These are phyloP conservation scores for Fusarium lyarnte DNA, from an alignment of 2,329 filamentous ascomycete genomes.

Conservation along the genomic window DNA sequence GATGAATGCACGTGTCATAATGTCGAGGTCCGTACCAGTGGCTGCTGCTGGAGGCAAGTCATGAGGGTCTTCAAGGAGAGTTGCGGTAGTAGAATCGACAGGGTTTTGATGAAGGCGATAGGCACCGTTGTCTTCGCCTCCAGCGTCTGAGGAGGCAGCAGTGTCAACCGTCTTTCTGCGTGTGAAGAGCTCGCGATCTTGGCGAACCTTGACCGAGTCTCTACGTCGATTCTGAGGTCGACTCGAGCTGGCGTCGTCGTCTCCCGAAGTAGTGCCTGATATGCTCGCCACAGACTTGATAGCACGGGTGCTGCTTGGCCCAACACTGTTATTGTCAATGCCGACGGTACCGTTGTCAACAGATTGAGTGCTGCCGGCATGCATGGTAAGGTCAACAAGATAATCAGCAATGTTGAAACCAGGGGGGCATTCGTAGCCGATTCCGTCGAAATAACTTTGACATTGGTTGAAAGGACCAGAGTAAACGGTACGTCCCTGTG, in stretches of 20 bases:
- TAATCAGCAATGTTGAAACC: conserved; percentile 99
- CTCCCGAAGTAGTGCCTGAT: conserved; percentile 78
- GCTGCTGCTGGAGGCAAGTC: conserved; percentile 68
- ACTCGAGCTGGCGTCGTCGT: conserved; percentile 67
- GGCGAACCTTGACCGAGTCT: conserved; percentile 83
- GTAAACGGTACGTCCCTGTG: conserved; percentile 89
- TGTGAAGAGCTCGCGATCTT: conserved; percentile 91
- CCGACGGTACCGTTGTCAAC: conserved; percentile 63
- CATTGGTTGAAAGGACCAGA: conserved; percentile 90
- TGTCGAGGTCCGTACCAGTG: conserved; percentile 80
- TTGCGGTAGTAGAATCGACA: conserved; percentile 58
- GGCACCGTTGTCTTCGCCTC: conserved; percentile 59
- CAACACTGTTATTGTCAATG: conserved; percentile 71
- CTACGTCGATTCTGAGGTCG: conserved; percentile 76
- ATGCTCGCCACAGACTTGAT: conserved; percentile 91
- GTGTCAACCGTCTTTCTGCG: conserved; percentile 74
- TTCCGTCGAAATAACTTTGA: conserved; percentile 89
- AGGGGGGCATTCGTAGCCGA: conserved; percentile 92
- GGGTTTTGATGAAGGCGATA: conserved; percentile 63
- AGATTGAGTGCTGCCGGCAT: conserved; percentile 73
- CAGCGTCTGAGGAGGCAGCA: conserved; percentile 68
- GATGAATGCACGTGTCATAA: conserved; percentile 79
- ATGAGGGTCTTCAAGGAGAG: conserved; percentile 75
- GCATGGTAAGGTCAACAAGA: conserved; percentile 97
- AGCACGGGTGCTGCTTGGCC: conserved; percentile 85